Evolutionary conservation across 257 asterid genomes (phyloP).

Genomic region (Gentiana dahurica): DNA sequence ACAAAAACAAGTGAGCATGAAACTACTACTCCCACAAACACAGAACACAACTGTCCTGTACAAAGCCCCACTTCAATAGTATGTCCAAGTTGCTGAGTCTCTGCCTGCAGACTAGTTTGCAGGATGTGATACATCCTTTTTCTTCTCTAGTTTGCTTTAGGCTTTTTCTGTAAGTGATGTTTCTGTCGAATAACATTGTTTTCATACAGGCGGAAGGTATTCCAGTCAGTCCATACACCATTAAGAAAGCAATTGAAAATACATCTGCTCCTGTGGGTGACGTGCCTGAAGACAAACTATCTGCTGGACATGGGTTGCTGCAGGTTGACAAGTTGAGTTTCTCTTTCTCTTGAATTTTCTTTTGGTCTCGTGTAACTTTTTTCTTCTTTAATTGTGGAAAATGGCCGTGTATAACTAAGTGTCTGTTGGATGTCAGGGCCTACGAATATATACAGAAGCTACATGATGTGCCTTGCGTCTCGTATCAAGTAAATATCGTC

Average conservation of each 20-base stretch:
- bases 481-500: constrained; percentile 68
- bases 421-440: constrained; percentile 56
- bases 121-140: too few relatives aligned
- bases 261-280: constrained; percentile 67
- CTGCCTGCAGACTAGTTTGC: too few relatives aligned
- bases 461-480: constrained; percentile 47
- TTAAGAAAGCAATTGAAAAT: constrained; percentile 92
- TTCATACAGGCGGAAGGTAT: constrained; percentile 75
- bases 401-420: constrained; percentile 6
- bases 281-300: constrained; percentile 76
- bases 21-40: too few relatives aligned
- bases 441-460: constrained; percentile 73
- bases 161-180: background rate
- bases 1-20: too few relatives aligned
- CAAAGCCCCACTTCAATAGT: too few relatives aligned
- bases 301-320: constrained; percentile 96
- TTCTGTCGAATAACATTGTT: constrained; percentile 5
- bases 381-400: background rate
- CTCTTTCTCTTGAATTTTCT: constrained; percentile 16
- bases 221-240: constrained; percentile 78
- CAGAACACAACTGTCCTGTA: too few relatives aligned
- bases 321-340: constrained; percentile 86
- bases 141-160: too few relatives aligned
- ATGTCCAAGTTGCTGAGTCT: too few relatives aligned
- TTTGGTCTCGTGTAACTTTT: constrained; percentile 1